These are phyloP conservation scores for Calonectria hongkongensis DNA, from an alignment of 2,329 filamentous ascomycete species.

Conservation along the genomic window DNA sequence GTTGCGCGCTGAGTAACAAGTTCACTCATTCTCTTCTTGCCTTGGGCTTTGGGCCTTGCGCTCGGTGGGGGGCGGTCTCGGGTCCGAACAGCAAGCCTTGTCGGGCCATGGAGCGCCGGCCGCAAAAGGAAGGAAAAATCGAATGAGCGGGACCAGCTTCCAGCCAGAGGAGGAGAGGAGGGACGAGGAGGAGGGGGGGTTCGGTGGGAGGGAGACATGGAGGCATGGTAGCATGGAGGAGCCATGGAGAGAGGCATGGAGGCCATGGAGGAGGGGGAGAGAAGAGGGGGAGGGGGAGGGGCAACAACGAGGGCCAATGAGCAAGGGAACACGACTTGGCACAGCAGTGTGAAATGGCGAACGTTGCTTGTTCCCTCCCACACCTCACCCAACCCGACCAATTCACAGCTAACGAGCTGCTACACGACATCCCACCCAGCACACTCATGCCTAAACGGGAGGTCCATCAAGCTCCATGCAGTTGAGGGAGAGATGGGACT, in stretches of 20 bases:
- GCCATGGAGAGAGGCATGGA: not conserved
- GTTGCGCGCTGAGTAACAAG: slow-evolving; percentile 16
- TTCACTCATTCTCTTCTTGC: not conserved
- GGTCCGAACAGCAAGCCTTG: slow-evolving; percentile 37
- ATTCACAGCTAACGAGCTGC: slow-evolving; percentile 5
- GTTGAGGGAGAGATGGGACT: slow-evolving; percentile 29
- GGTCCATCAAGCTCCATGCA: slow-evolving; percentile 35
- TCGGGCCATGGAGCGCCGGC: slow-evolving; percentile 40
- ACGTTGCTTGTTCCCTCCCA: slow-evolving; percentile 17
- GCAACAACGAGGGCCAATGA: slow-evolving; percentile 12
- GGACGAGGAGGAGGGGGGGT: not conserved
- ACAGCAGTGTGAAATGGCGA: slow-evolving; percentile 15
- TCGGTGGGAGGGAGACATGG: slow-evolving; percentile 13
- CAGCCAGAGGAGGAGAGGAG: slow-evolving; percentile 7
- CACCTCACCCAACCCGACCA: not conserved
- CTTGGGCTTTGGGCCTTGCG: not conserved
- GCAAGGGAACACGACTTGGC: not conserved
- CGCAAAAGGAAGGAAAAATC: slow-evolving; percentile 27
- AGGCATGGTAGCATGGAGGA: no score
- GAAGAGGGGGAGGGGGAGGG: not conserved
- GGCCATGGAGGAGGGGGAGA: slow-evolving; percentile 5
- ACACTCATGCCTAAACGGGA: slow-evolving; percentile 36
- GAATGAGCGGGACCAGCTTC: slow-evolving; percentile 23
- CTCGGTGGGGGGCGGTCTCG: slow-evolving; percentile 7
- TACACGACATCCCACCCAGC: slow-evolving; percentile 13